Evolutionary conservation across 768 basidiomycete genomes (phyloP).

Genomic region (Coprinopsis cinerea): DNA sequence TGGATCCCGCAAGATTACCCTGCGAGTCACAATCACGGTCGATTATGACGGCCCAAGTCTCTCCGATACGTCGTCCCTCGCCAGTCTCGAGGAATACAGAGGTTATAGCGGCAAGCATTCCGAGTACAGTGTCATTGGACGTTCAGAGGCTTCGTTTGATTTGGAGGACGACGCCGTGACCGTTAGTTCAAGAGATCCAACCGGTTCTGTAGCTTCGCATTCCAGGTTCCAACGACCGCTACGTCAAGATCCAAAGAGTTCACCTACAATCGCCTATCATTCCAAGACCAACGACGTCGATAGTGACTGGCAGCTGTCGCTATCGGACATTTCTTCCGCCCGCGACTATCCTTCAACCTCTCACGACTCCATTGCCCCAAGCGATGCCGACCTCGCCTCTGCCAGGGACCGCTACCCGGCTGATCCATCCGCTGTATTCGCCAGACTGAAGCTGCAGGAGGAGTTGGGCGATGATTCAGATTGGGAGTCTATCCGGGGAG

Average conservation of each 20-base stretch:
- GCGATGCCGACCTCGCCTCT: slow-evolving; percentile 20
- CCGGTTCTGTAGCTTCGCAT: slow-evolving; percentile 16
- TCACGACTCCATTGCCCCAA: slow-evolving; percentile 11
- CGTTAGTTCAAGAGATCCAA: slow-evolving; percentile 61
- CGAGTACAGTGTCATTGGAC: slow-evolving; percentile 41
- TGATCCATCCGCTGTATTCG: slow-evolving; percentile 45
- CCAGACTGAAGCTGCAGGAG: slow-evolving; percentile 50
- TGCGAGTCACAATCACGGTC: slow-evolving; percentile 70
- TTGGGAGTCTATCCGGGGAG: slow-evolving; percentile 40
- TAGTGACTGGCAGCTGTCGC: not conserved
- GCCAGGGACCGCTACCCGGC: slow-evolving; percentile 29
- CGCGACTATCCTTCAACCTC: not conserved
- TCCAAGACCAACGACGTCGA: not conserved
- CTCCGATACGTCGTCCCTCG: slow-evolving; percentile 81
- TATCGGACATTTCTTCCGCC: not conserved
- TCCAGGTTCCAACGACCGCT: not conserved
- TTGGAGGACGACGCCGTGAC: slow-evolving; percentile 71
- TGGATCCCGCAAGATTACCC: slow-evolving; percentile 63
- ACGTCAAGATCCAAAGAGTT: not conserved
- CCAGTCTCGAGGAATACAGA: slow-evolving; percentile 69
- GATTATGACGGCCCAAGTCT: slow-evolving; percentile 91
- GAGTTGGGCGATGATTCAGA: slow-evolving; percentile 35
- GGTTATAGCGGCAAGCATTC: slow-evolving; percentile 55
- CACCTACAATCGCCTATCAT: slow-evolving; percentile 3
- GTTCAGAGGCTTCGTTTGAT: slow-evolving; percentile 36